Evolutionary conservation across 306 rosid genomes (phyloP).

Genomic region (Acacia melanoxylon): DNA sequence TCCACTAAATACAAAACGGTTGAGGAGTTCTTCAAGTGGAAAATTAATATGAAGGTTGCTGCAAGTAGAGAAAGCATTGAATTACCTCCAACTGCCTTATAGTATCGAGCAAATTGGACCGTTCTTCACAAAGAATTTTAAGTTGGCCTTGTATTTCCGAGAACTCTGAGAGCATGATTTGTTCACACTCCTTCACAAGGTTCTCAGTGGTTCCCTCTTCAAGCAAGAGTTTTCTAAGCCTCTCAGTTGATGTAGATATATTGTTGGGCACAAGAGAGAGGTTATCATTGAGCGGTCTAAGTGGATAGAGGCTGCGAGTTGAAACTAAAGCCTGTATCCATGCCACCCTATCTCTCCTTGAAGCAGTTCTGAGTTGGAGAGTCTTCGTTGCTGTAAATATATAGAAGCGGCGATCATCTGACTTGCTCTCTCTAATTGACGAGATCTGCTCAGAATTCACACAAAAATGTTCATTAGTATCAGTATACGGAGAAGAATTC

Average conservation of each 20-base stretch:
- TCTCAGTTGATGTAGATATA: slow-evolving; percentile 68
- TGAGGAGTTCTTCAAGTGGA: not conserved
- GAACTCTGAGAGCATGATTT: slow-evolving; percentile 86
- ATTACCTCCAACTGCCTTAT: slow-evolving; percentile 89
- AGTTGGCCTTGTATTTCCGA: slow-evolving; percentile 69
- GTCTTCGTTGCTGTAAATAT: slow-evolving; percentile 94
- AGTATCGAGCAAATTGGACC: slow-evolving; percentile 78
- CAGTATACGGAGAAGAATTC: not conserved
- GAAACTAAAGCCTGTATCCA: slow-evolving; percentile 91
- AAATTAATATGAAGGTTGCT: not conserved
- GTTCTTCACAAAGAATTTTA: slow-evolving; percentile 62
- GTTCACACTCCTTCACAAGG: slow-evolving; percentile 80
- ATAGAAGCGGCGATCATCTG: slow-evolving; percentile 80
- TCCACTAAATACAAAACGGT: not conserved
- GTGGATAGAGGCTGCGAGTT: slow-evolving; percentile 67
- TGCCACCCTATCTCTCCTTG: slow-evolving; percentile 78
- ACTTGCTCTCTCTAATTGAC: slow-evolving; percentile 90
- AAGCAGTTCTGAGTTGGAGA: slow-evolving; percentile 87
- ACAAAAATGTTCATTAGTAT: not conserved
- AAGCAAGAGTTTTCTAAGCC: slow-evolving; percentile 68
- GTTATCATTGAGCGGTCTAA: slow-evolving; percentile 41
- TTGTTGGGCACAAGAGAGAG: slow-evolving; percentile 62
- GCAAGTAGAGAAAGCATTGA: slow-evolving; percentile 26
- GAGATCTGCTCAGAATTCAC: slow-evolving; percentile 55
- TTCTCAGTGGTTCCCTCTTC: slow-evolving; percentile 75